Evolutionary conservation across 768 basidiomycete species (phyloP), one percentile per base, ranked within the genome.

Genomic region (Suillus subalutaceus): DNA sequence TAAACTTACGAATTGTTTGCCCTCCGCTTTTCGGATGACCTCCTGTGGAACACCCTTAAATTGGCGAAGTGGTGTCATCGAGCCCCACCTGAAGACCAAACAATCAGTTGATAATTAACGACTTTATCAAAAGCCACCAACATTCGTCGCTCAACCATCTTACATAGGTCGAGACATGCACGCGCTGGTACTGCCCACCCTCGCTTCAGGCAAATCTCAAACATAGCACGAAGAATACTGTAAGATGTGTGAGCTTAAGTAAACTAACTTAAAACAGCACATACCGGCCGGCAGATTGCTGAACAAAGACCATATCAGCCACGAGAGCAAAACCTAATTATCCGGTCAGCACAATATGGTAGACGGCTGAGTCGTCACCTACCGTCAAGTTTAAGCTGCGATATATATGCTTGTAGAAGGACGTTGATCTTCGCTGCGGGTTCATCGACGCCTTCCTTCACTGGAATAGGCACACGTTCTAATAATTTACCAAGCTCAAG

Each of bases 341-440:
- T 9, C 20, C 26, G 62, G 44, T 30, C 56, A 37, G 16, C 23
- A 61, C 48, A 58, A 9, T 20, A 18, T n/a, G 38, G 10, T 35
- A 60, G 16, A 57, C 7, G 8, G 35, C 3, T 7, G 12, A 7
- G 38, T 26, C 12, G 9, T 9, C 13, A 67, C 81, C 8, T 64
- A 82, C 92, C 95, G 68, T 97, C 94, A 3, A 99, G 85, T 77
- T 96, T 98, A 59, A 98, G 87, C 66, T 93, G 89, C 0, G 96
- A 97, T 69, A 99, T 94, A 76, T 92, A 99, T 0, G 96, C 90
- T 73, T 99, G 97, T 1, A 99, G 81, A 0, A 99, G 83, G 3
- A 98, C 97, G 71, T 99, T 99, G 77, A 98, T 95, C 80, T 99
- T 99, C 9, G 97, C 93, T 0, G 95, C 92, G 0, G 96, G 94